These are phyloP conservation scores for Geotrichum reessii DNA, from an alignment of 1,139 yeast species.

Conservation along the genomic window DNA sequence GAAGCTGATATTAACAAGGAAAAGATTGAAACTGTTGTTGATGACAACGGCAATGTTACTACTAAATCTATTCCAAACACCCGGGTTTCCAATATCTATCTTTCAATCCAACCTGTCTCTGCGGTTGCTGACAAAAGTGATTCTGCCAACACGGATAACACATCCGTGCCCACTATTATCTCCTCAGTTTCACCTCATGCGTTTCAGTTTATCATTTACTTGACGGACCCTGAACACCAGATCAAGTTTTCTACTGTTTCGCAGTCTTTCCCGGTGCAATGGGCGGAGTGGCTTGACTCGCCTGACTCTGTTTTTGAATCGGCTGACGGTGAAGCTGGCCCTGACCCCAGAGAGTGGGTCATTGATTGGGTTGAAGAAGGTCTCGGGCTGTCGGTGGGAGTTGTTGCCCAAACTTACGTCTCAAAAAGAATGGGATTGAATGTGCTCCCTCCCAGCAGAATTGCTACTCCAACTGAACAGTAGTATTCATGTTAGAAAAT, in stretches of 20 bases:
- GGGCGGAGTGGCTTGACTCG: conserved; percentile 78
- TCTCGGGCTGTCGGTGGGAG: conserved; percentile 70
- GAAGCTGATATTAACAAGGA: conserved; percentile 22
- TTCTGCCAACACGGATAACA: conserved; percentile 29
- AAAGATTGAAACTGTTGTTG: conserved; percentile 16
- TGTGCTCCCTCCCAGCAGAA: conserved; percentile 15
- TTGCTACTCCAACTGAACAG: conserved; percentile 6
- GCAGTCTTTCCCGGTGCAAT: conserved; percentile 81
- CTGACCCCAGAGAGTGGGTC: conserved; percentile 96
- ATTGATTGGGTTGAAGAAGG: conserved; percentile 86
- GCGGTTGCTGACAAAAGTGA: conserved; percentile 38
- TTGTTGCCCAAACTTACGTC: conserved; percentile 84
- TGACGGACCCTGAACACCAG: conserved; percentile 73
- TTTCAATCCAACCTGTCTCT: conserved; percentile 64
- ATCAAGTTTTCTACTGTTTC: conserved; percentile 70
- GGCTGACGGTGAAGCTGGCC: conserved; percentile 30
- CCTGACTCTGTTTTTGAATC: conserved; percentile 28
- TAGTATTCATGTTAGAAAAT: not conserved
- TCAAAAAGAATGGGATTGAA: conserved; percentile 77
- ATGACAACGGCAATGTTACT: conserved; percentile 36
- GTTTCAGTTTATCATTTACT: conserved; percentile 62
- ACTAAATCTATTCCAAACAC: conserved; percentile 50
- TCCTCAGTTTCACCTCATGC: conserved; percentile 36
- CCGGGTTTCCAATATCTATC: conserved; percentile 60
- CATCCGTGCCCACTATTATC: conserved; percentile 26